Conservation (phyloP, 2,329 filamentous ascomycete species). For the Paracorniculantispora psalliotae region DNA sequence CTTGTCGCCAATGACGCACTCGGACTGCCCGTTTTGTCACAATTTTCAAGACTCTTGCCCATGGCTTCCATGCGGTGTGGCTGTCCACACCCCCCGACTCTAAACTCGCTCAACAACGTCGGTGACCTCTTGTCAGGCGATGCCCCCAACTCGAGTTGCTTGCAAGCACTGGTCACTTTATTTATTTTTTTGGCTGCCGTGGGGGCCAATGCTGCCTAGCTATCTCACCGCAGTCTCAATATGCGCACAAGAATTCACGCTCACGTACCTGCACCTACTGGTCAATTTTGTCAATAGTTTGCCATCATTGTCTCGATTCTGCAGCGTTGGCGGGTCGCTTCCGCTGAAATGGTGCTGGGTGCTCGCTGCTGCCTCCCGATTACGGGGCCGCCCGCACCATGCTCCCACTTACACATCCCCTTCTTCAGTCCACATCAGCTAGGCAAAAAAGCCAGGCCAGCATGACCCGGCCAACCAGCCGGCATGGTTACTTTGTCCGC, state of each 20-base stretch:
- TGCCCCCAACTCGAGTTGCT: background rate
- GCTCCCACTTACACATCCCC: background rate
- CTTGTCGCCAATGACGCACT: slow-evolving; percentile 12
- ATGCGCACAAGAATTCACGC: background rate
- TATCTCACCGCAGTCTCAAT: background rate
- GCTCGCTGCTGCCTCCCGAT: background rate
- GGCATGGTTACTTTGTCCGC: background rate
- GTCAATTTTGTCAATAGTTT: slow-evolving; percentile 1
- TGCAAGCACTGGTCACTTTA: background rate
- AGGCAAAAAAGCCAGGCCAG: background rate
- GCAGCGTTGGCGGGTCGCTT: background rate
- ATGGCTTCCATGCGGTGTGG: background rate
- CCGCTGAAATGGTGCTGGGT: background rate
- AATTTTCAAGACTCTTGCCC: background rate
- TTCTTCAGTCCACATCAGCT: background rate
- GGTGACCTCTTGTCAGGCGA: background rate
- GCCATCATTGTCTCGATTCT: background rate
- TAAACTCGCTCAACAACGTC: background rate
- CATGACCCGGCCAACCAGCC: background rate
- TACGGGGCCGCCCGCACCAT: background rate
- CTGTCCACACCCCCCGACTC: background rate
- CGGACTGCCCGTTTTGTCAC: slow-evolving; percentile 1
- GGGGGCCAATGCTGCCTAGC: background rate
- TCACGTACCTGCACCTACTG: background rate
- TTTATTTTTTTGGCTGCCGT: background rate